Evolutionary conservation across 2,329 filamentous ascomycete species (phyloP), one percentile per base, ranked within the genome.

Genomic region (Colletotrichum aenigma): DNA sequence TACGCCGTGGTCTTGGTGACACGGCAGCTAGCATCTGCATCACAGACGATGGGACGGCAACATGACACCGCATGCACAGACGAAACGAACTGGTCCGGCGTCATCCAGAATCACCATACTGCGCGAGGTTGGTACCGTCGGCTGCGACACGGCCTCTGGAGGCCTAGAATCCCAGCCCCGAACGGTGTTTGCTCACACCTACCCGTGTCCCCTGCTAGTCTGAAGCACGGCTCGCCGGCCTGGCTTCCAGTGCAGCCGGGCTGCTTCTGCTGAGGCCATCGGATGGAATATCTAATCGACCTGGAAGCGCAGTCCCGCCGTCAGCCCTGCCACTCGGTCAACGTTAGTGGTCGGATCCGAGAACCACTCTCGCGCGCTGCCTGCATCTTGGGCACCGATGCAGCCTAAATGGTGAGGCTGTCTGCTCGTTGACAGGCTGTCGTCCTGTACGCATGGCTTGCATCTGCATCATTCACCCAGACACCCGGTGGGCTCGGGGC

Each of bases 401-500:
- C 77, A 61, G 77, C 77, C 77, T 70, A 74, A 77, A 77, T 30
- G 65, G 70, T 77, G 77, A 78, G 77, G 77, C 76, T 73, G 77
- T 73, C 52, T 38, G 55, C 10, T 18, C 21, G 12, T 68, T 70
- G 75, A 76, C 75, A 76, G 77, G 72, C 36, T 56, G 56, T 52
- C 43, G 43, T 69, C 36, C 69, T 18, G 24, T 21, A 34, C 28
- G 38, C 64, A 71, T 48, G 28, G 32, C 76, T 55, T 69, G 66
- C 38, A 71, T 62, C 30, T 77, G 34, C 74, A 74, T 64, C 34
- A 65, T 43, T 64, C 55, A 65, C 70, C 34, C 64, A 56, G 36
- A 62, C 34, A 74, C 32, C 21, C 64, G 36, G 48, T 34, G 34
- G 48, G 21, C 66, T 66, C 70, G 77, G 76, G 28, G 81, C 75